phyloP scores from a whole-genome alignment of 1,284 basidiomycete species.

The Volvariella volvacea region DNA sequence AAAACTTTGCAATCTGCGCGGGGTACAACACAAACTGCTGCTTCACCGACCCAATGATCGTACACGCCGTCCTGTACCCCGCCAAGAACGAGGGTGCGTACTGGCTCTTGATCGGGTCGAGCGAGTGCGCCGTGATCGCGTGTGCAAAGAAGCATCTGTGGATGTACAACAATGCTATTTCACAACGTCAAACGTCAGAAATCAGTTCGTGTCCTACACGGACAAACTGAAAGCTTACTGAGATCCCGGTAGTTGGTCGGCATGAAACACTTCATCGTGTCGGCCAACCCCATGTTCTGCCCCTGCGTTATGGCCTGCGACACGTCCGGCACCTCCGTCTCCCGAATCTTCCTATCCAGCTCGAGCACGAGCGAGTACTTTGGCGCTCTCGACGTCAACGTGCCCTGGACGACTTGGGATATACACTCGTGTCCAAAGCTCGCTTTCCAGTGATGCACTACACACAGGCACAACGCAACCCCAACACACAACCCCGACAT shows the following conservation, averaged over 20 bases:
- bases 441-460: slow-evolving; percentile 48
- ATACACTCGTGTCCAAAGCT: slow-evolving; percentile 64
- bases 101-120: slow-evolving; percentile 53
- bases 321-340: slow-evolving; percentile 46
- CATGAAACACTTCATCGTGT: slow-evolving; percentile 62
- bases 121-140: slow-evolving; percentile 48
- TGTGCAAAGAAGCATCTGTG: slow-evolving; percentile 66
- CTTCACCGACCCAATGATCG: slow-evolving; percentile 42
- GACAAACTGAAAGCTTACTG: slow-evolving; percentile 27
- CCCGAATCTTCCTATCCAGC: slow-evolving; percentile 56
- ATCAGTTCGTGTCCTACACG: neutral
- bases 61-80: slow-evolving; percentile 56
- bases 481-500: slow-evolving; percentile 3
- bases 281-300: slow-evolving; percentile 31
- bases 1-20: slow-evolving; percentile 53
- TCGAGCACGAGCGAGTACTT: slow-evolving; percentile 58
- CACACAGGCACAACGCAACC: neutral
- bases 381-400: slow-evolving; percentile 56
- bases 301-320: neutral
- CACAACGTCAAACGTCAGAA: neutral
- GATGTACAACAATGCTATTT: slow-evolving; percentile 53
- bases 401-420: slow-evolving; percentile 56
- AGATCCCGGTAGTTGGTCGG: slow-evolving; percentile 60
- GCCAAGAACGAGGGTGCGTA: slow-evolving; percentile 63
- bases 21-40: slow-evolving; percentile 51